Evolutionary conservation across 139 green algal species (phyloP), one percentile per base, ranked within the genome.

Genomic region (Chlorella vulgaris): DNA sequence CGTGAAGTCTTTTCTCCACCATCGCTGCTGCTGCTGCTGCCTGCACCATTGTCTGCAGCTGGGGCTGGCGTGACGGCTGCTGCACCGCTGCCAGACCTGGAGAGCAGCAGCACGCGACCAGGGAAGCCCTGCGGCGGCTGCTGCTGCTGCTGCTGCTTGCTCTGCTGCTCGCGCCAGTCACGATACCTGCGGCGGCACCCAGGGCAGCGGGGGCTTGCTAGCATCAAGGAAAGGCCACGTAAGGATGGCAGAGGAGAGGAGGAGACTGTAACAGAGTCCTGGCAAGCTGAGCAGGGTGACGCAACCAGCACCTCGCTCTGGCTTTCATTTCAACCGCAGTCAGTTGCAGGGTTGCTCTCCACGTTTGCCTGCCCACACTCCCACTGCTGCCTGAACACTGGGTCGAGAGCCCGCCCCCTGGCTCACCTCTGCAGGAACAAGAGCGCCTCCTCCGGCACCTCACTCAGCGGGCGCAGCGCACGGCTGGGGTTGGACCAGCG

Each of bases 341-440:
- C n/a, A n/a, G n/a, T n/a, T n/a, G 47, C 47, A 58, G 47, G 47
- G 13, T 58, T 10, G 47, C 65, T 51, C 35, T 28, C 35, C 33
- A 71, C 35, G 10, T 33, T 36, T 51, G 13, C 36, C 35, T 35
- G 24, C 13, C 5, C 19, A 18, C 35, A 10, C 3, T n/a, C 10
- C 28, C 10, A n/a, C 19, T 4, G 31, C n/a, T n/a, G n/a, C n/a
- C n/a, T n/a, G n/a, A n/a, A n/a, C n/a, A n/a, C n/a, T n/a, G n/a
- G n/a, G n/a, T n/a, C n/a, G n/a, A n/a, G 18, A 50, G 63, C 4
- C 33, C 35, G 1, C 13, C 33, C n/a, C 19, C 67, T 26, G 4
- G 36, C 55, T 24, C 74, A 81, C 74, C 74, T 60, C 42, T 70
- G 60, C 62, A 82, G 24, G 26, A 65, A 39, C 2, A 22, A n/a